A percentile compares a stretch with the other conserved stretches of the same genome.
These are phyloP conservation scores for Penicillium maclennaniae DNA, from an alignment of 495 filamentous ascomycete species.

Conservation along the genomic window DNA sequence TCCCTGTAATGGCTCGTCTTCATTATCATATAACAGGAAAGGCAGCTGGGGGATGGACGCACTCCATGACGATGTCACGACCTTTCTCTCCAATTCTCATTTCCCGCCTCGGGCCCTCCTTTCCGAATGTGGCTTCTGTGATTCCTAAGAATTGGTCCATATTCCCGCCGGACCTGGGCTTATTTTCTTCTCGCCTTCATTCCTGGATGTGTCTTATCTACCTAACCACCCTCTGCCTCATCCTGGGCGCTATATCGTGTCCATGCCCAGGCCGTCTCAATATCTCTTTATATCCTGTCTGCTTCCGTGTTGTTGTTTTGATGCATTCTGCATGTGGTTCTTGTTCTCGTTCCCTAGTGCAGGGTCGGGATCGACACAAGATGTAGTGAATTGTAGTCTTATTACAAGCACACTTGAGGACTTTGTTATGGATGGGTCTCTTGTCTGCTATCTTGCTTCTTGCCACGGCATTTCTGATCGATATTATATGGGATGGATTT, in stretches of 20 bases:
- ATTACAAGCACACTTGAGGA: not conserved
- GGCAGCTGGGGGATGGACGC: not conserved
- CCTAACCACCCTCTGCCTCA: not conserved
- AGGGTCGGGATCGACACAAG: not conserved
- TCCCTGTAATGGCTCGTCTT: not conserved
- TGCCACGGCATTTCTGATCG: not conserved
- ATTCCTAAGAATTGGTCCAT: constrained; percentile 25
- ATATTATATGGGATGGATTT: not conserved
- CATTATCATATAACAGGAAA: not conserved
- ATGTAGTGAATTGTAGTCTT: constrained; percentile 2
- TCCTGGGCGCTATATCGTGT: not conserved
- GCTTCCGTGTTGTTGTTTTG: not conserved
- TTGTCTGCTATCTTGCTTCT: not conserved
- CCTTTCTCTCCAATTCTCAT: constrained; percentile 27
- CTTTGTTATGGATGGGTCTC: not conserved
- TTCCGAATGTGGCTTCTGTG: constrained; percentile 23
- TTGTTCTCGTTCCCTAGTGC: not conserved
- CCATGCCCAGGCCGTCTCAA: not conserved
- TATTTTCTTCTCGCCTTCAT: not conserved
- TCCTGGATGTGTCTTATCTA: not conserved
- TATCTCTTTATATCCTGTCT: not conserved
- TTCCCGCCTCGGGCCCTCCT: constrained; percentile 5
- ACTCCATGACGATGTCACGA: constrained; percentile 30
- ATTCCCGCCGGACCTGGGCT: not conserved
- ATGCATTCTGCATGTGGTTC: not conserved